These are phyloP conservation scores for Hymenoscyphus scutula DNA, from an alignment of 2,329 filamentous ascomycete genomes.

Conservation along the genomic window DNA sequence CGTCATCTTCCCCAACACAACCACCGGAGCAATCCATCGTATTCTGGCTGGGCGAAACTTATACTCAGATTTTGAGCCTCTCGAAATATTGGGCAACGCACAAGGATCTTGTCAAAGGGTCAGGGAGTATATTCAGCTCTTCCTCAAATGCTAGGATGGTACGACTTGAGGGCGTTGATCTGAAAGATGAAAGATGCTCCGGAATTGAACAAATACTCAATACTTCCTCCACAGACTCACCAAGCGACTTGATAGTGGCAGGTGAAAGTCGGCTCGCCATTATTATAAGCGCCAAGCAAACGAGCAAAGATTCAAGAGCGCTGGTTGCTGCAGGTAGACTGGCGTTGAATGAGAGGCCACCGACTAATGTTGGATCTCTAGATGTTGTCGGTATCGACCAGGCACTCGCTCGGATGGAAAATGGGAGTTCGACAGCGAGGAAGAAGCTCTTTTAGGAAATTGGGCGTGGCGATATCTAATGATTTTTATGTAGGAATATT, in stretches of 20 bases:
- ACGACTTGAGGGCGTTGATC: conserved; percentile 33
- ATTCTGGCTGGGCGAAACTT: conserved; percentile 37
- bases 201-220: conserved; percentile 33
- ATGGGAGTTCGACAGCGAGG: conserved; percentile 18
- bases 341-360: conserved; percentile 26
- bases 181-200: conserved; percentile 36
- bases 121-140: conserved; percentile 30
- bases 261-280: conserved; percentile 36
- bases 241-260: conserved; percentile 32
- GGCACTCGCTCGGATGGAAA: conserved; percentile 54
- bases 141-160: conserved; percentile 27
- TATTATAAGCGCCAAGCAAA: conserved; percentile 22
- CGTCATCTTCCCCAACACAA: conserved; percentile 27
- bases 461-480: conserved; percentile 4
- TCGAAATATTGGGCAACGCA: conserved; percentile 35
- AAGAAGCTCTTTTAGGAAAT: conserved; percentile 23
- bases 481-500: conserved; percentile 10
- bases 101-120: conserved; percentile 20
- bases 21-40: conserved; percentile 34
- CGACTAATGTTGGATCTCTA: conserved; percentile 38
- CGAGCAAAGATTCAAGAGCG: conserved; percentile 10
- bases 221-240: conserved; percentile 15
- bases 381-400: conserved; percentile 66
- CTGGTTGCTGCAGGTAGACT: conserved; percentile 16
- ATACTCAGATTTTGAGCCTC: conserved; percentile 34